Conservation (phyloP, 192 early-diverging fungal species). For the Jimgerdemannia flammicorona region DNA sequence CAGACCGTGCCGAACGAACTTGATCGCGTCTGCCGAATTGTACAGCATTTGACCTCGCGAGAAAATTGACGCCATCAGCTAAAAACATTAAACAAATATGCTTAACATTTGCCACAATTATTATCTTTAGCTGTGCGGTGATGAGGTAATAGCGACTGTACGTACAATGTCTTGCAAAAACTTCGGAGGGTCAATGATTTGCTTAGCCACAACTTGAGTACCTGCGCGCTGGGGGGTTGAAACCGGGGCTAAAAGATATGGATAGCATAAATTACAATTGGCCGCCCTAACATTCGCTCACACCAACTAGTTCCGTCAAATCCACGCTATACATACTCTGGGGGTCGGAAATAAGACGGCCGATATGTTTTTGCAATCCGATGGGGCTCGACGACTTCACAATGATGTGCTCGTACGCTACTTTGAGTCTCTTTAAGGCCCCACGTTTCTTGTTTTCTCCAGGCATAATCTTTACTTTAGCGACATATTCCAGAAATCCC, state of each 20-base stretch:
- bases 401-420: neutral
- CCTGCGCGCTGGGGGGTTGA: neutral
- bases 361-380: neutral
- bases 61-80: neutral
- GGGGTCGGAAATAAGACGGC: neutral
- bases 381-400: neutral
- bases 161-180: neutral
- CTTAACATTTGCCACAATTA: too few relatives aligned
- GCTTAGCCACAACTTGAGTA: neutral
- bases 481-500: neutral
- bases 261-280: neutral
- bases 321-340: neutral
- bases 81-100: neutral
- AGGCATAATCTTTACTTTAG: neutral
- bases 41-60: neutral
- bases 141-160: neutral
- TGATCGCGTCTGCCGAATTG: neutral
- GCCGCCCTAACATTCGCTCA: too few relatives aligned
- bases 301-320: too few relatives aligned
- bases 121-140: too few relatives aligned
- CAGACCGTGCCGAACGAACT: neutral
- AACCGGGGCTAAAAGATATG: neutral
- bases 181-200: neutral
- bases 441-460: neutral
- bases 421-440: neutral